phyloP scores from a whole-genome alignment of 345 rosid genomes.

The Durio zibethinus region DNA sequence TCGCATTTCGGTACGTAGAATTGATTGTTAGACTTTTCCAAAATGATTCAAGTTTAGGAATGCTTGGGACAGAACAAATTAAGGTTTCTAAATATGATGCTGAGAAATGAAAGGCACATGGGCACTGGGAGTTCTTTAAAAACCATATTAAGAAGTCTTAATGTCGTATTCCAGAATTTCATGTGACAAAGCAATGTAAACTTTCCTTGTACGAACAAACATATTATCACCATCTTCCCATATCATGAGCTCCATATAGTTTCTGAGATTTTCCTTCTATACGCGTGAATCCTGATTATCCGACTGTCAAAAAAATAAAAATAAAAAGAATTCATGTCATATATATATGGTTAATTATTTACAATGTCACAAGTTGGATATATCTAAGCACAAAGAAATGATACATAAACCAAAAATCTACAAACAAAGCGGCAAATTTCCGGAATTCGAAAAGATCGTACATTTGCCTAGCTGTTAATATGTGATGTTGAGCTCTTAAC shows the following conservation, averaged over 20 bases:
- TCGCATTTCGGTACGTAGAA: background rate
- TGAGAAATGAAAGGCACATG: background rate
- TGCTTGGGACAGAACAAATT: background rate
- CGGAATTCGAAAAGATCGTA: background rate
- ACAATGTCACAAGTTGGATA: background rate
- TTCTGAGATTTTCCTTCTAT: background rate
- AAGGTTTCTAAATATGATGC: background rate
- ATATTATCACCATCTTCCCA: background rate
- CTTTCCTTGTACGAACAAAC: background rate
- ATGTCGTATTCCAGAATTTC: conserved; percentile 6
- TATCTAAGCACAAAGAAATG: conserved; percentile 20
- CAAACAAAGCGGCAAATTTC: conserved; percentile 22
- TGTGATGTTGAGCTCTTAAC: conserved; percentile 22
- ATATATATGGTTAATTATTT: background rate
- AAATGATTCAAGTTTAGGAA: background rate
- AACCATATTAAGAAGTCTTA: background rate
- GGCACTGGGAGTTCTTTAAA: background rate
- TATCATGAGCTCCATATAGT: conserved; percentile 24
- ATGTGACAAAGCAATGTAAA: conserved; percentile 16
- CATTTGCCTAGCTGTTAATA: conserved; percentile 3
- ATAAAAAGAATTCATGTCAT: background rate
- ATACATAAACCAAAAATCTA: conserved; percentile 30
- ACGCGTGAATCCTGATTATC: background rate
- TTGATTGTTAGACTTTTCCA: background rate
- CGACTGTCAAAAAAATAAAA: background rate